phyloP scores from a whole-genome alignment of 23 red algal genomes.

The Gracilaria caudata region DNA sequence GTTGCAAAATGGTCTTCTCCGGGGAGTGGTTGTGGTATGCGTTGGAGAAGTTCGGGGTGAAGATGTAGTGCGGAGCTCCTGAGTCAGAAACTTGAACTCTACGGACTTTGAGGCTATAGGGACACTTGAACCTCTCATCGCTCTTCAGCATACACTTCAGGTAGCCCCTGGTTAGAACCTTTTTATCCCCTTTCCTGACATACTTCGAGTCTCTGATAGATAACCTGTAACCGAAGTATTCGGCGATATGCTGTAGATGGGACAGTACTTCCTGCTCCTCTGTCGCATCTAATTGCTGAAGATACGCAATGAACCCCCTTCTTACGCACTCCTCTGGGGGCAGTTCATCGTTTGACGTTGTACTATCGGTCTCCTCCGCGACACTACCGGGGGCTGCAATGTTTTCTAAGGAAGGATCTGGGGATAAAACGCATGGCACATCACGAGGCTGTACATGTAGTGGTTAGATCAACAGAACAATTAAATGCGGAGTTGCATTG shows the following conservation, averaged over 20 bases:
- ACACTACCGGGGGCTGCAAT: no score
- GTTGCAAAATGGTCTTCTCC: not conserved
- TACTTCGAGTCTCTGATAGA: not conserved
- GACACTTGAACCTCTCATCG: not conserved
- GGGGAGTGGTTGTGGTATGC: not conserved
- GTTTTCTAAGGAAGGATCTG: no score
- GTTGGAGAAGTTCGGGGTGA: not conserved
- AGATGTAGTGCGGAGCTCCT: not conserved
- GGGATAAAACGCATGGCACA: no score
- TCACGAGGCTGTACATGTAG: no score
- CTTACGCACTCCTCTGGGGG: not conserved
- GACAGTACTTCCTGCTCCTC: not conserved
- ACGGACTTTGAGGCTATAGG: not conserved
- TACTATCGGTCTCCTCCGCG: no score
- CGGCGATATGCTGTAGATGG: not conserved
- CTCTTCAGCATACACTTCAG: not conserved
- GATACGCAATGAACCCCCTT: not conserved
- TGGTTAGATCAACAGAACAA: no score
- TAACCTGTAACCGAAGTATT: not conserved
- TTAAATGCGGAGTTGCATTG: no score
- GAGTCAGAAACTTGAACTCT: not conserved
- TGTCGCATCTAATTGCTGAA: not conserved
- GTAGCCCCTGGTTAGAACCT: not conserved
- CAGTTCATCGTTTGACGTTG: not conserved
- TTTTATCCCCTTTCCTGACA: not conserved